Base-by-base conservation (phyloP, 2,329 filamentous ascomycete genomes). In the Nemania sp. region DNA sequence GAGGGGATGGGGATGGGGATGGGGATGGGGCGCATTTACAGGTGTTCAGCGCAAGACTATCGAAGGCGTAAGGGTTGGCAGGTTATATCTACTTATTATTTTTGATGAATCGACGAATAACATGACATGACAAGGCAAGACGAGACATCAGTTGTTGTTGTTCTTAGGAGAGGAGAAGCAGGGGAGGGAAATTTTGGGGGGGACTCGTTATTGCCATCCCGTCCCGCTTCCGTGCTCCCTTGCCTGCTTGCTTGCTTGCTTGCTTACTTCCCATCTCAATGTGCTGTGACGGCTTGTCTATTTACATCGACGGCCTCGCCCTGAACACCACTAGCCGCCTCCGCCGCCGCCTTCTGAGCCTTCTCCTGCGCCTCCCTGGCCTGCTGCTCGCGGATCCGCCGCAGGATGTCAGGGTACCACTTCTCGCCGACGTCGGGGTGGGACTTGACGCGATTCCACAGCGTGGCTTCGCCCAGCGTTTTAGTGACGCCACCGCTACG, bases 371-470 rank as follows among this genome's bases (percentile, higher is more conserved):
- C 75, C 67, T 77, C 74, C 66, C 65, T 73, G 35, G 78, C 79
- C 76, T 88, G 82, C 73, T 88, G 83, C 68, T 83, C 83, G 54
- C 83, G 80, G 53, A 89, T 84, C 61, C 80, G 79, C 61, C 75
- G 75, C 65, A 87, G 70, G 18, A 87, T 83, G 45, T 89, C 85
- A 2, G 88, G 88, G 72, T 90, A 91, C 86, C 91, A 96, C 68
- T 87, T 80, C 80, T 93, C 90, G 1, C 90, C 91, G 1, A 96
- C 92, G 74, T 96, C 92, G 3, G 89, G 90, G 77, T 96, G 92
- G 67, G 89, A 92, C 82, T 93, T 95, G 68, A 96, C 83, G 13
- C 92, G 79, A 76, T 96, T 96, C 77, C 90, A 83, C 72, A 96
- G 77, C 60, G 91, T 96, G 11, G 91, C 92, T 79, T 96, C 91